These are phyloP conservation scores for Juglanconis oblonga DNA, from an alignment of 2,329 filamentous ascomycete genomes.

Conservation along the genomic window DNA sequence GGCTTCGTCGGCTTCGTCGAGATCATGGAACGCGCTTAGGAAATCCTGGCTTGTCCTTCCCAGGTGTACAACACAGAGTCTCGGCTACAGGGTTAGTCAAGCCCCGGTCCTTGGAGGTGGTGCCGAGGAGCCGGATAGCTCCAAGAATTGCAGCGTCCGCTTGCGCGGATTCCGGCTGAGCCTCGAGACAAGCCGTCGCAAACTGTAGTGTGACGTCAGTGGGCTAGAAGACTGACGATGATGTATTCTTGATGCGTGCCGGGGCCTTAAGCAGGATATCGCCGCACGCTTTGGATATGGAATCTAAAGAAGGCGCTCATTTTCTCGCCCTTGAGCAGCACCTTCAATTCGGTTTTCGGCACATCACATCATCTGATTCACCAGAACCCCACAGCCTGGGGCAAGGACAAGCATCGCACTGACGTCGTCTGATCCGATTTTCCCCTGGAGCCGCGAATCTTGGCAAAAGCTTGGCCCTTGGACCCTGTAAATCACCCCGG, in stretches of 20 bases:
- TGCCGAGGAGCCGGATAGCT: not conserved
- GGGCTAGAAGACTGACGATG: not conserved
- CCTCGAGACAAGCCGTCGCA: not conserved
- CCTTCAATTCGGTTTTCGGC: not conserved
- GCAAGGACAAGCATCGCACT: slow-evolving; percentile 10
- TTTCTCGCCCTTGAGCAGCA: not conserved
- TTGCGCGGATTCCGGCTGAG: not conserved
- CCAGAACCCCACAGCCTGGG: slow-evolving; percentile 1
- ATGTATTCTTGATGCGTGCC: not conserved
- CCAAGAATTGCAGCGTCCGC: not conserved
- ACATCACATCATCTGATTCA: not conserved
- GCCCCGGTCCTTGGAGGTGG: not conserved
- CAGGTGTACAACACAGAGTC: too few species aligned
- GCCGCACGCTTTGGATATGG: too few species aligned
- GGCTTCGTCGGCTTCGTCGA: not conserved
- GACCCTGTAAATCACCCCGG: slow-evolving; percentile 3
- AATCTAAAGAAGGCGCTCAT: not conserved
- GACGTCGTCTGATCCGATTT: slow-evolving; percentile 10
- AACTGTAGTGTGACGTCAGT: not conserved
- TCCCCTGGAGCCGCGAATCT: slow-evolving; percentile 16
- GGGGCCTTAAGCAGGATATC: not conserved
- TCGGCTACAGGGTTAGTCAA: too few species aligned
- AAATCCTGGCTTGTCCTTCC: too few species aligned
- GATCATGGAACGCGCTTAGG: not conserved
- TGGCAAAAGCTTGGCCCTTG: slow-evolving; percentile 21